Conservation (phyloP, 345 rosid genomes). For the Eucalyptus camaldulensis region DNA sequence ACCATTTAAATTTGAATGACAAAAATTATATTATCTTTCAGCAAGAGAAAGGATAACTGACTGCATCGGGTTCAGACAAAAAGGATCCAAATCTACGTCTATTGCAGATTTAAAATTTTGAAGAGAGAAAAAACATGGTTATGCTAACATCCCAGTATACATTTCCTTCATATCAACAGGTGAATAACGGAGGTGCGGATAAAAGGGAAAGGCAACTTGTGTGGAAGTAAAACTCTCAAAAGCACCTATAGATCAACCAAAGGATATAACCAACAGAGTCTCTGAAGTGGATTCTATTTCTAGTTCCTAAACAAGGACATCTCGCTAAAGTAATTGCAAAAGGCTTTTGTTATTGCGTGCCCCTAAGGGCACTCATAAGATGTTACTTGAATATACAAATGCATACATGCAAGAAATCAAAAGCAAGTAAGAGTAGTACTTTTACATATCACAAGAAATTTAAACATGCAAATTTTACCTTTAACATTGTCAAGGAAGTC, state of each 20-base stretch:
- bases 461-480: not conserved
- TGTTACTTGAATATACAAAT: not conserved
- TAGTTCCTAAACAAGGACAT: not conserved
- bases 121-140: not conserved
- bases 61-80: not conserved
- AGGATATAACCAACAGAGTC: not conserved
- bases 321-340: not conserved
- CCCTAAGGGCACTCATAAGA: not conserved
- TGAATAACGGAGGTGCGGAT: not conserved
- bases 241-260: not conserved
- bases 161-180: not conserved
- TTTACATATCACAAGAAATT: not conserved
- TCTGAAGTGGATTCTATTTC: not conserved
- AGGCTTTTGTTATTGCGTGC: not conserved
- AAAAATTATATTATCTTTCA: not conserved
- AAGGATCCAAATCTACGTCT: not conserved
- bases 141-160: not conserved
- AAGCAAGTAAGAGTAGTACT: not conserved
- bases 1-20: not conserved
- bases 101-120: not conserved
- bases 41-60: not conserved
- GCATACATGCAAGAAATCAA: not conserved
- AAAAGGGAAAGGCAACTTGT: not conserved
- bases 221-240: not conserved
- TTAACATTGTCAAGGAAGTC: not conserved